phyloP scores from a whole-genome alignment of 2,329 filamentous ascomycete genomes.

The Bipolaris oryzae region DNA sequence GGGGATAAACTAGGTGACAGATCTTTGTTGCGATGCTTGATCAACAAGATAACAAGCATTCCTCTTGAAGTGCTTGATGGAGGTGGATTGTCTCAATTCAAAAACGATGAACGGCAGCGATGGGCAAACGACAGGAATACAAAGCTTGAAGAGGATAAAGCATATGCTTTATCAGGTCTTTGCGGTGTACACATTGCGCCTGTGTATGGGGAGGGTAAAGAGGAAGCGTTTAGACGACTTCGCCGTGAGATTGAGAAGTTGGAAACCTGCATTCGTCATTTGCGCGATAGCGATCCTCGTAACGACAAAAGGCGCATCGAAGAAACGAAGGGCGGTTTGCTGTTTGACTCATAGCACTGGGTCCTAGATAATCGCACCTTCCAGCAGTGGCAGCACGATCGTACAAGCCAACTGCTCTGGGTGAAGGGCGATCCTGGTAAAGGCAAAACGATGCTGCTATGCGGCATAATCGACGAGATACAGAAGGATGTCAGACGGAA shows the following conservation, averaged over 20 bases:
- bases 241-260: background rate
- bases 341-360: slow-evolving; percentile 11
- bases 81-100: background rate
- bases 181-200: slow-evolving; percentile 27
- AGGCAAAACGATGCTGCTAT: background rate
- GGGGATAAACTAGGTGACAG: background rate
- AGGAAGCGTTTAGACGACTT: background rate
- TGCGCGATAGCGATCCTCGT: slow-evolving; percentile 10
- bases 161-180: slow-evolving; percentile 26
- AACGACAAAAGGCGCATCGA: slow-evolving; percentile 4
- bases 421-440: background rate
- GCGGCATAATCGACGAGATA: background rate
- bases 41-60: background rate
- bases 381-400: slow-evolving; percentile 6
- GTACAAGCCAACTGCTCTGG: background rate
- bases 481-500: background rate
- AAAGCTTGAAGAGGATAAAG: slow-evolving; percentile 23
- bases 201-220: slow-evolving; percentile 18
- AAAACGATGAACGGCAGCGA: background rate
- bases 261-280: background rate
- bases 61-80: background rate
- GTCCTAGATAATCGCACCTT: slow-evolving; percentile 9
- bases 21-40: background rate
- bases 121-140: slow-evolving; percentile 26
- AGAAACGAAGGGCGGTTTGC: background rate